A percentile compares a stretch with the other conserved stretches of the same genome.
phyloP scores from a whole-genome alignment of 306 rosid genomes.

The Begonia peltatifolia region DNA sequence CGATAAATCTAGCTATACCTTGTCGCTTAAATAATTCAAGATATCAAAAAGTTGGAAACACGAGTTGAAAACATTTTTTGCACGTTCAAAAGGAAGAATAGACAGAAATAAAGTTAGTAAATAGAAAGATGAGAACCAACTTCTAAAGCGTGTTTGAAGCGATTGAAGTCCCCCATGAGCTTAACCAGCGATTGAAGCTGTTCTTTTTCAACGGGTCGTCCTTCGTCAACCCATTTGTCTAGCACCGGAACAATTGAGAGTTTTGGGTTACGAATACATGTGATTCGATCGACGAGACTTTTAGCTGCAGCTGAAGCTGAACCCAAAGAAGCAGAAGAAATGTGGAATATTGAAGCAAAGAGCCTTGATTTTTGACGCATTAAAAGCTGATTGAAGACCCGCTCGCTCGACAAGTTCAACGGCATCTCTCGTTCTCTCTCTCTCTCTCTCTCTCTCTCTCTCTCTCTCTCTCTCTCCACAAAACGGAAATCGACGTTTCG shows the following conservation, averaged over 20 bases:
- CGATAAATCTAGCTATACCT: neutral
- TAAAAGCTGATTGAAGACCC: no score
- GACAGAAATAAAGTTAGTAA: neutral
- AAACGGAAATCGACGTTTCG: no score
- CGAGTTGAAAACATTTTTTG: no score
- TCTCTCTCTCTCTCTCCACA: no score
- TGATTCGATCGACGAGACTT: slow-evolving; percentile 8
- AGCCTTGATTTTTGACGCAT: neutral
- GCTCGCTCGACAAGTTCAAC: no score
- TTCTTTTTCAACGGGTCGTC: slow-evolving; percentile 7
- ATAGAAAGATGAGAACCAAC: slow-evolving; percentile 4
- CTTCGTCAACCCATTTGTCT: slow-evolving; percentile 21
- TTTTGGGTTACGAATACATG: slow-evolving; percentile 18
- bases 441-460: no score
- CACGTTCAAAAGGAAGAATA: neutral
- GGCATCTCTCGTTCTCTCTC: no score
- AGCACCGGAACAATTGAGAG: slow-evolving; percentile 24
- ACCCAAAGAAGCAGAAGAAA: neutral
- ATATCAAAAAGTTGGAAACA: neutral
- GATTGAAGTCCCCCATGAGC: slow-evolving; percentile 16
- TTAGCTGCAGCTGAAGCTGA: neutral
- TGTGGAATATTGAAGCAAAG: slow-evolving; percentile 12
- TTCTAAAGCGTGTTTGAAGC: slow-evolving; percentile 28
- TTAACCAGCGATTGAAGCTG: slow-evolving; percentile 18
- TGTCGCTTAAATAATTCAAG: neutral